Evolutionary conservation across 345 rosid species (phyloP), one percentile per base, ranked within the genome.

Genomic region (Cardamine chenopodiifolia): DNA sequence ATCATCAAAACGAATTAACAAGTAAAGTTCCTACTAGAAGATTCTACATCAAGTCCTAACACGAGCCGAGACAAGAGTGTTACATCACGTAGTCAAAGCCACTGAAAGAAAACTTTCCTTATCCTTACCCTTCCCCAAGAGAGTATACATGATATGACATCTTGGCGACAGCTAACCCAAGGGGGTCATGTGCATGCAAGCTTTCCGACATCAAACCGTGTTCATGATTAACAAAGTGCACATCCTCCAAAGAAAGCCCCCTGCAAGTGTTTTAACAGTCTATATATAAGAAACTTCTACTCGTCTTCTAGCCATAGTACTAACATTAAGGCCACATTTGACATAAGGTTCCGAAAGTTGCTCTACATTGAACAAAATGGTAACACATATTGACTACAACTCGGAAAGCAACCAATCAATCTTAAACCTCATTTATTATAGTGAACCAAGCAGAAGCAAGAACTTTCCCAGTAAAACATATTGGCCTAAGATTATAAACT

Each of bases 201-300:
- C 60, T 82, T 59, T 82, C 85, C 20, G 68, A 34, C 23, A 79
- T 66, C 69, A 82, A 59, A 59, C 28, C 15, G 6, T 84, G 66
- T 28, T 22, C 87, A 78, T 53, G 79, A 74, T 62, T 84, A 42
- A 83, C 89, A 80, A 71, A 89, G 82, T 86, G 91, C 15, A 89
- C 92, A 82, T 91, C 97, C 83, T 88, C 97, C 90, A 89, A 83
- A 54, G 98, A 86, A 81, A 93, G 83, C 72, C 89, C 86, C 94
- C 98, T 93, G 85, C 66, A 70, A 66, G 45, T 71, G 22, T 64
- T 77, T 50, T 35, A 56, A 56, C 6, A 65, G 19, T 19, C 26
- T 5, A 70, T 11, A 25, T 14, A 45, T 63, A 61, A 76, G 53
- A 77, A 63, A 55, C 53, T 8, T 15, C 9, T 5, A 18, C 26